Conservation (phyloP, 306 rosid genomes). For the Glycyrrhiza uralensis region DNA sequence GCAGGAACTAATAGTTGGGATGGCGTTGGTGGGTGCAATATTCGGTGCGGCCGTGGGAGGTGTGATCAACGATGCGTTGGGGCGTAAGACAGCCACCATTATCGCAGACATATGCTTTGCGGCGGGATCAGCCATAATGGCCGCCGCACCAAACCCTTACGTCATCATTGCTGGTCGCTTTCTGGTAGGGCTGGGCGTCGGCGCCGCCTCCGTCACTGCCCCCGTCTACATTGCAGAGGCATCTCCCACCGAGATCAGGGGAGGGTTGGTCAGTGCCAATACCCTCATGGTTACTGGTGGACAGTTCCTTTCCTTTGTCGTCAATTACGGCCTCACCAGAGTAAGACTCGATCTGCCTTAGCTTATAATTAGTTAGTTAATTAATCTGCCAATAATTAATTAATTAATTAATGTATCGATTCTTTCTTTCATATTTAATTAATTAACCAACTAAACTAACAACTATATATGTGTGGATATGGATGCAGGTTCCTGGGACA, state of each 20-base stretch:
- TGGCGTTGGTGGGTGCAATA: constrained; percentile 72
- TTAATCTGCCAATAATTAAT: too few species aligned
- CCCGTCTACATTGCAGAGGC: constrained; percentile 79
- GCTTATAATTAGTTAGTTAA: too few species aligned
- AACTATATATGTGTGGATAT: too few species aligned
- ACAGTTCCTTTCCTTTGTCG: constrained; percentile 62
- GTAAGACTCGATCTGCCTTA: too few species aligned
- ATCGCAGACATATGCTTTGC: constrained; percentile 50
- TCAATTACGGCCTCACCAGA: constrained; percentile 60
- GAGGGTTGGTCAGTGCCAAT: constrained; percentile 67
- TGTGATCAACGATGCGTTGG: constrained; percentile 50
- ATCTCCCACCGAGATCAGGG: constrained; percentile 76
- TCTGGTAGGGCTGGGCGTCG: constrained; percentile 60
- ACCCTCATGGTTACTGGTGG: constrained; percentile 66
- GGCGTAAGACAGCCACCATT: constrained; percentile 64
- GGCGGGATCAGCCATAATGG: constrained; percentile 52
- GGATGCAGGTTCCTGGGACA: constrained; percentile 63
- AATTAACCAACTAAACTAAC: background rate
- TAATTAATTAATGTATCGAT: background rate
- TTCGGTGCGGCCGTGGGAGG: constrained; percentile 69
- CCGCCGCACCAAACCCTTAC: constrained; percentile 65
- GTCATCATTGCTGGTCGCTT: constrained; percentile 58
- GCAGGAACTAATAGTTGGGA: constrained; percentile 60
- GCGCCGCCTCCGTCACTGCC: constrained; percentile 69
- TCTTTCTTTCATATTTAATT: background rate